Evolutionary conservation across 1,139 yeast species (phyloP).

Genomic region (Scheffersomyces cryptocercus): DNA sequence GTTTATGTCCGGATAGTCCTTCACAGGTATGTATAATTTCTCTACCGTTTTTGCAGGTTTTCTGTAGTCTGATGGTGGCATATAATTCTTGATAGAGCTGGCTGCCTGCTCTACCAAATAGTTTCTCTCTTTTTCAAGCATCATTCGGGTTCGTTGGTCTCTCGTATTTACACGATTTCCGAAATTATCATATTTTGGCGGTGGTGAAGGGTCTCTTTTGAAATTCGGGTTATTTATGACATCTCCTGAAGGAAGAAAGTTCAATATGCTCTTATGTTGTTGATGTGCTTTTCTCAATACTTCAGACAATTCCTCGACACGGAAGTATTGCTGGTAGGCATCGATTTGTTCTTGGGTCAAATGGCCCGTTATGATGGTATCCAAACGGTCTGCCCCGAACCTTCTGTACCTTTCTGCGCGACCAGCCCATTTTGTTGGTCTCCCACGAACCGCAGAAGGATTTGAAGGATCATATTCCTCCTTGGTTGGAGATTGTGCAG

Average conservation of each 20-base stretch:
- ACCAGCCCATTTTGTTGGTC: constrained; percentile 47
- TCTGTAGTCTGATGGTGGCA: constrained; percentile 79
- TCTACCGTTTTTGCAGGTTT: constrained; percentile 72
- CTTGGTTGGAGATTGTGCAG: too few species aligned
- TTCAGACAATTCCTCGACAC: constrained; percentile 75
- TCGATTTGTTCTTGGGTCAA: constrained; percentile 85
- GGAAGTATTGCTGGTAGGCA: constrained; percentile 70
- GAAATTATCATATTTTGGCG: constrained; percentile 80
- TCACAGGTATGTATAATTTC: constrained; percentile 81
- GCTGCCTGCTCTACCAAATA: constrained; percentile 73
- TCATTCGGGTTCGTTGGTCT: constrained; percentile 61
- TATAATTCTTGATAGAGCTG: constrained; percentile 71
- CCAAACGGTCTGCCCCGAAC: constrained; percentile 32
- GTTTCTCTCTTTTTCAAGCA: constrained; percentile 78
- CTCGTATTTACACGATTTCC: constrained; percentile 89
- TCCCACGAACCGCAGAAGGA: too few species aligned
- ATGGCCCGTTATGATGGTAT: constrained; percentile 49
- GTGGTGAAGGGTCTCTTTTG: constrained; percentile 80
- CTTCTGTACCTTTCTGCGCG: constrained; percentile 31
- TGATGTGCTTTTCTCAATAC: constrained; percentile 51
- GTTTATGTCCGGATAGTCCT: constrained; percentile 89
- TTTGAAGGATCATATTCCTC: too few species aligned
- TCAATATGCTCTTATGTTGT: constrained; percentile 44
- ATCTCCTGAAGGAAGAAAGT: constrained; percentile 38
- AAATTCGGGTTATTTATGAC: constrained; percentile 25